Base-by-base conservation (phyloP, 2,329 filamentous ascomycete species). In the Fusarium sp. region DNA sequence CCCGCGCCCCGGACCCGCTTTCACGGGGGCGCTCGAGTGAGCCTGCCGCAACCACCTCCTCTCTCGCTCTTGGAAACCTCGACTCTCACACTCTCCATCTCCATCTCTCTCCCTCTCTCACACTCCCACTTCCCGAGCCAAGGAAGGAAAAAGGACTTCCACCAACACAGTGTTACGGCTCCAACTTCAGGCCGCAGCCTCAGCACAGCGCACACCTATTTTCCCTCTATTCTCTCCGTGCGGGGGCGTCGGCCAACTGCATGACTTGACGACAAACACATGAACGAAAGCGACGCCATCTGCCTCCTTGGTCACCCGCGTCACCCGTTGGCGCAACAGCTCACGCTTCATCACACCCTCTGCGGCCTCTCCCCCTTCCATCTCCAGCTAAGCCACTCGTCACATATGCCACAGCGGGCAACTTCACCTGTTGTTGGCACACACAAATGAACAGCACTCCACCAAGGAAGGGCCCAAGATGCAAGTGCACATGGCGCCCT, bases 1-100 rank as follows among this genome's bases (percentile, higher is more conserved):
- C 67, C 76, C 74, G 76, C 63, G 18, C 59, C 56, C 64, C 61
- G 62, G 62, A 33, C 62, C 75, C 72, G 53, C 68, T 58, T 54
- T 61, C 58, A 54, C 66, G 61, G 66, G 49, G 49, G 29, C 16
- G n/a, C 58, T 59, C 18, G 16, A 55, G 50, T 44, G 40, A 50
- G 42, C 57, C 36, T 67, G 59, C 57, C 57, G 54, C 53, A 62
- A 54, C 67, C 57, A 68, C 54, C 40, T 59, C 38, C 6, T 18
- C 18, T 20, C 38, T 20, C 7, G 18, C 38, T 42, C 16, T 40
- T 50, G 23, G 16, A 23, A 64, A 20, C 40, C 31, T 27, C 46
- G 54, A 55, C 33, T 38, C 46, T 53, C 10, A 42, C 44, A 42
- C 44, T 58, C 54, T 31, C 36, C 55, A 49, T 56, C 31, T 27